These are phyloP conservation scores for Chlorella sp. DNA, from an alignment of 139 green algal genomes.

Conservation along the genomic window DNA sequence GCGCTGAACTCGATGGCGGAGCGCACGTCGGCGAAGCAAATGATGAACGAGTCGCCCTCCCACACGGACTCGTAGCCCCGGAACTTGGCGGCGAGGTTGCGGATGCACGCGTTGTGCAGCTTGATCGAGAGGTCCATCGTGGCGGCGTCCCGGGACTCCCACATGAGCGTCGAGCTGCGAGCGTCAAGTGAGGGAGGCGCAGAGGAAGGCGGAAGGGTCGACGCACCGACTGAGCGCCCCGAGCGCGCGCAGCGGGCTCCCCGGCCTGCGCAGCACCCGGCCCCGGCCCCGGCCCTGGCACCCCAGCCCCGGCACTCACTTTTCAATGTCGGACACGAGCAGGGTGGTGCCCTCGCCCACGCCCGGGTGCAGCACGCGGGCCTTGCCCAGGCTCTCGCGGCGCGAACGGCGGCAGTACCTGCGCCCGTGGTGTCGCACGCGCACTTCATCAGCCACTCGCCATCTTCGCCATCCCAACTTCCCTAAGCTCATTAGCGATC, in stretches of 20 bases:
- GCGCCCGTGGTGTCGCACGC: too few relatives aligned
- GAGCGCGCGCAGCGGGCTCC: not conserved
- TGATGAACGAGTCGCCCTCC: not conserved
- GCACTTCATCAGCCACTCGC: too few relatives aligned
- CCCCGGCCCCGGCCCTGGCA: too few relatives aligned
- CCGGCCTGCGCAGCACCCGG: not conserved
- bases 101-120: conserved; percentile 9
- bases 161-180: conserved; percentile 3
- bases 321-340: conserved; percentile 5
- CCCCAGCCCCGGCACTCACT: not conserved
- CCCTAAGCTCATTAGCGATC: too few relatives aligned
- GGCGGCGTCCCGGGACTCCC: not conserved
- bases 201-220: not conserved
- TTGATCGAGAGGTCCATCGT: conserved; percentile 1
- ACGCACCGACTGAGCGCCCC: too few relatives aligned
- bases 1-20: not conserved
- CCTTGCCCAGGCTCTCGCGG: too few relatives aligned
- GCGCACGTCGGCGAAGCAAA: not conserved
- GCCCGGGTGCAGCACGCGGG: too few relatives aligned
- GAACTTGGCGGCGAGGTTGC: not conserved
- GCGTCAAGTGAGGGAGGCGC: not conserved
- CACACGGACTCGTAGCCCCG: not conserved
- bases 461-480: too few relatives aligned
- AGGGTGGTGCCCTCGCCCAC: not conserved
- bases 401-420: too few relatives aligned